phyloP scores from a whole-genome alignment of 371 early-diverging fungal species.

The Rhizomucor pusillus region DNA sequence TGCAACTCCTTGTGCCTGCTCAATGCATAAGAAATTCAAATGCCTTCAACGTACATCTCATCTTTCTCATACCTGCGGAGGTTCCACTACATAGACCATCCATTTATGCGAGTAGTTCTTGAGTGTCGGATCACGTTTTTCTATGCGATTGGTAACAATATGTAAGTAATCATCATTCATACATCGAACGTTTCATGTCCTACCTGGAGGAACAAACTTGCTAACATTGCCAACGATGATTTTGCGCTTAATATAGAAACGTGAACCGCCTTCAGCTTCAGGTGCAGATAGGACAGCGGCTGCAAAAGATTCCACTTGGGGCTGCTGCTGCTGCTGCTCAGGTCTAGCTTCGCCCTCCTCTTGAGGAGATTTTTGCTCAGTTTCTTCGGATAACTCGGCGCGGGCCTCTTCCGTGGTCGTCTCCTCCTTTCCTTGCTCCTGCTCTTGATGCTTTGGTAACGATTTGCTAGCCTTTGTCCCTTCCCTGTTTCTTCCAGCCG shows the following conservation, averaged over 20 bases:
- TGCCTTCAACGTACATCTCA: no score
- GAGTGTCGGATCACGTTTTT: constrained; percentile 60
- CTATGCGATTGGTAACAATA: constrained; percentile 10
- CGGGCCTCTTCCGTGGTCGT: not conserved
- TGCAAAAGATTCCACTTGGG: constrained; percentile 26
- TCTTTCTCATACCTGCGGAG: constrained; percentile 30
- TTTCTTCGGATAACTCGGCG: no score
- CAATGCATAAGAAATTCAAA: not conserved
- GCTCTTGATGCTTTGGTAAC: not conserved
- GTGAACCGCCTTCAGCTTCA: constrained; percentile 59
- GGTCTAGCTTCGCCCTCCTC: not conserved
- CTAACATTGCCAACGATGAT: constrained; percentile 87
- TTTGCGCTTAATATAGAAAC: constrained; percentile 82
- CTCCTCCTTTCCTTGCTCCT: not conserved
- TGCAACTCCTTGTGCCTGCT: constrained; percentile 44
- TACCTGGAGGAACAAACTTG: constrained; percentile 64
- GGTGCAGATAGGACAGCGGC: constrained; percentile 19
- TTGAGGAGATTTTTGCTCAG: not conserved
- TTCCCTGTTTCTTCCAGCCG: constrained; percentile 8
- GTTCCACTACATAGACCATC: constrained; percentile 85
- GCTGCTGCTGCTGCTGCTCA: not conserved
- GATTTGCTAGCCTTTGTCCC: not conserved
- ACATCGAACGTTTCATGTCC: not conserved
- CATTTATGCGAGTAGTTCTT: constrained; percentile 79
- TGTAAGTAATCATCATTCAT: no score